These are phyloP conservation scores for Neurospora sp. DNA, from an alignment of 2,329 filamentous ascomycete species.

Conservation along the genomic window DNA sequence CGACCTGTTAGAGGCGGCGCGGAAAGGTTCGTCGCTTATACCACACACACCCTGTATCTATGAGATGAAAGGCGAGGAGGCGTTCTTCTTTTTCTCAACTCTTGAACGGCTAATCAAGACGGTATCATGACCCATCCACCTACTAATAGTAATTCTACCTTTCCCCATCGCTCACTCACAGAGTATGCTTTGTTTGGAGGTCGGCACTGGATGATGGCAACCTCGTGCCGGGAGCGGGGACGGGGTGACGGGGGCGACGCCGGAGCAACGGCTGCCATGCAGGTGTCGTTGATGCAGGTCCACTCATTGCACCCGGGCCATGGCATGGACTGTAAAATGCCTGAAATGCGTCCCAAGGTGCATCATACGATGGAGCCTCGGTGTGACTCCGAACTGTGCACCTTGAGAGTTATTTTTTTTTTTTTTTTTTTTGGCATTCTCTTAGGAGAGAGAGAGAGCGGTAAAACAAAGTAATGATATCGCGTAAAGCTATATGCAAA, in stretches of 20 bases:
- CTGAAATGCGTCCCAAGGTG: neutral
- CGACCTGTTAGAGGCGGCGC: slow-evolving; percentile 8
- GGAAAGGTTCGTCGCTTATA: slow-evolving; percentile 10
- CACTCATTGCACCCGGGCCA: neutral
- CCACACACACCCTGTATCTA: slow-evolving; percentile 16
- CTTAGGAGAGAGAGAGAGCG: neutral
- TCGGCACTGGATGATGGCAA: neutral
- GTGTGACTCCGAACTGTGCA: neutral
- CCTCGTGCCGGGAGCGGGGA: neutral
- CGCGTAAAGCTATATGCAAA: neutral
- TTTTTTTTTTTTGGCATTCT: neutral
- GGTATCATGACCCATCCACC: slow-evolving; percentile 6
- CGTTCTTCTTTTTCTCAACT: slow-evolving; percentile 8
- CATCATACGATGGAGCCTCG: neutral
- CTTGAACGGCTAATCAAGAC: slow-evolving; percentile 17
- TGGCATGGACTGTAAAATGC: neutral
- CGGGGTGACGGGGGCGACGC: neutral
- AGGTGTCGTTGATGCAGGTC: neutral
- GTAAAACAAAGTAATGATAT: neutral
- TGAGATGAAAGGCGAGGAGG: slow-evolving; percentile 16
- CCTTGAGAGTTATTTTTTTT: neutral
- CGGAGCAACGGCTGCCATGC: neutral
- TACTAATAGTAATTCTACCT: slow-evolving; percentile 6
- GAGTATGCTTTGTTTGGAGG: neutral
- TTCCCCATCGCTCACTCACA: neutral